Base-by-base conservation (phyloP, 2,329 filamentous ascomycete species). In the Sporothrix mexicana region DNA sequence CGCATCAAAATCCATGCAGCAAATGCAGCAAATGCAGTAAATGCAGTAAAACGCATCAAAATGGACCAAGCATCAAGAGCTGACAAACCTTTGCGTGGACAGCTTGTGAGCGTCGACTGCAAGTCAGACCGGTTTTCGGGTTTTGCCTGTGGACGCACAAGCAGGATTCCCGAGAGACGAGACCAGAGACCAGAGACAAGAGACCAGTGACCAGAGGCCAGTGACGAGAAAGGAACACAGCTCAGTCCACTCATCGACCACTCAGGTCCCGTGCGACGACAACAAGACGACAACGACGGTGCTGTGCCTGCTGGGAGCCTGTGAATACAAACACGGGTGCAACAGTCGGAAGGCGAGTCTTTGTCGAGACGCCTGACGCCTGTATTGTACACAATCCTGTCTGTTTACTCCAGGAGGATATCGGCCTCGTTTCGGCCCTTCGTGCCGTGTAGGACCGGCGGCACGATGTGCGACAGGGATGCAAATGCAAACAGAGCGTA, bases 351-450 rank as follows among this genome's bases (percentile, higher is more conserved):
- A 25, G 51, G 51, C 51, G 51, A 55, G 51, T 4, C n/a, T 55
- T 36, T 12, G 17, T 55, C 20, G 51, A 55, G 20, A 25, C 20
- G 13, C 10, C n/a, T 10, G 20, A 17, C 20, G 2, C 8, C 7
- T 20, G 6, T 5, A 53, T 20, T 17, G 1, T 53, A 53, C 51
- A 17, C 17, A 20, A 8, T 20, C 20, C 51, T 53, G 51, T 6
- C 13, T 17, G 51, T 36, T 5, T 36, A 36, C 3, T 36, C 30
- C 30, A 36, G 7, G 30, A 36, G 30, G 30, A 36, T 12, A 20
- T 66, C 61, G 61, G 61, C 61, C 61, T 66, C 61, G 61, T 47
- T 47, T 66, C 61, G 61, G 61, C 25, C 61, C 61, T 66, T 64
- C n/a, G 20, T 66, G n/a, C 61, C 41, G 41, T 66, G 61, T 66